Evolutionary conservation across 257 asterid species (phyloP), one percentile per base, ranked within the genome.

Genomic region (Cinchona pubescens): DNA sequence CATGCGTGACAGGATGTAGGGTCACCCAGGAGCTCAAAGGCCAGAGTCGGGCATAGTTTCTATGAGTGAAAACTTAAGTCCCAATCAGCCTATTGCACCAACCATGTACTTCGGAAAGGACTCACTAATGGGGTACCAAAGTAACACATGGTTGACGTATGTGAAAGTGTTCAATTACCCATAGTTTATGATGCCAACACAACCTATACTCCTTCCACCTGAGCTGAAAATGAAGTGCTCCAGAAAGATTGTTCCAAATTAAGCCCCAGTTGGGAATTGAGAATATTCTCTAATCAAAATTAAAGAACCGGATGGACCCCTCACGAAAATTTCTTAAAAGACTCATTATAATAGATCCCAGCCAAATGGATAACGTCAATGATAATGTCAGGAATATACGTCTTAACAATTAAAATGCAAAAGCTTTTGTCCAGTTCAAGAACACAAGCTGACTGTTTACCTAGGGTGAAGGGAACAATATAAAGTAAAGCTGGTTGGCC

Each of bases 401-500:
- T 37, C 38, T 38, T 34, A 7, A 15, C 56, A 38, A 62, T 15
- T 30, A n/a, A 18, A 37, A 35, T 73, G 32, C 23, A 29, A 61
- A 46, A 51, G 19, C 12, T 32, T 42, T 12, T 4, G 15, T 43
- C 40, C 15, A 23, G 11, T 9, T 23, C 27, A 29, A 76, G 49
- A 49, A 66, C 29, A 51, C 55, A 35, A 43, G 76, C 61, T 38
- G 35, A 21, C 38, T 64, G 48, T 84, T n/a, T 81, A 95, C 99
- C 97, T 79, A 95, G 82, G 1, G 94, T 95, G 89, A 89, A 92
- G 15, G 99, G 99, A n/a, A 95, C 99, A 53, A 95, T 95, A 83
- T 95, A 95, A 42, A 95, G 99, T 88, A 95, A 81, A 40, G 98
- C 99, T 19, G 99, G 99, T 66, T 95, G 98, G 61, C 99, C 99